A percentile compares a stretch with the other conserved stretches of the same genome.
Evolutionary conservation across 1,284 basidiomycete species (phyloP).

Genomic region (Heterobasidion annosum): DNA sequence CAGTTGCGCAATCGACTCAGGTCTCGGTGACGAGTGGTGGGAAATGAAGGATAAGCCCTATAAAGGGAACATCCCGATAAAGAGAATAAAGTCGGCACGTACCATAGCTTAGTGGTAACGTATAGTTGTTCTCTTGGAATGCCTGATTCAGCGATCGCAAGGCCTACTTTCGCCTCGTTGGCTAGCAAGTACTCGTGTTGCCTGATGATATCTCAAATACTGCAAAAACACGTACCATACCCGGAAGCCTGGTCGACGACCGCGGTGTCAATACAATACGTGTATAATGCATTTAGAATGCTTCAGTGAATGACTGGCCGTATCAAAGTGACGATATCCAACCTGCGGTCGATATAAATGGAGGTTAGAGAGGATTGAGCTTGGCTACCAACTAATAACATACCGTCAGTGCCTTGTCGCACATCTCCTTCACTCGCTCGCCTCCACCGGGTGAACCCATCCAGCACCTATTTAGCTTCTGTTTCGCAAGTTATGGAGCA

Average conservation of each 20-base stretch:
- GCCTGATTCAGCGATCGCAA: constrained; percentile 36
- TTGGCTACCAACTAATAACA: background rate
- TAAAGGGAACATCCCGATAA: too few relatives aligned
- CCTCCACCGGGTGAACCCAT: constrained; percentile 27
- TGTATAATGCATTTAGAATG: too few relatives aligned
- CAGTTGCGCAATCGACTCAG: too few relatives aligned
- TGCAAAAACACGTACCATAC: constrained; percentile 8
- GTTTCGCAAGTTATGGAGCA: too few relatives aligned
- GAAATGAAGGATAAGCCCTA: too few relatives aligned
- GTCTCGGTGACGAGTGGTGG: too few relatives aligned
- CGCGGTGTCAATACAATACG: too few relatives aligned
- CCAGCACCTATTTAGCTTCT: constrained; percentile 23
- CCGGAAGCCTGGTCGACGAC: constrained; percentile 6
- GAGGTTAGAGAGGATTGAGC: too few relatives aligned
- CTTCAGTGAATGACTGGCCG: constrained; percentile 15
- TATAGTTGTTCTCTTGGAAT: constrained; percentile 39
- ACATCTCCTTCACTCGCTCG: constrained; percentile 26
- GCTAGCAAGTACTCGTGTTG: constrained; percentile 11
- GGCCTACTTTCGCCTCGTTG: constrained; percentile 40
- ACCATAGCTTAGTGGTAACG: constrained; percentile 40
- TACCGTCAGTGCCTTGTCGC: constrained; percentile 25
- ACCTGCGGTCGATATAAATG: constrained; percentile 10
- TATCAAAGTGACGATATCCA: constrained; percentile 33
- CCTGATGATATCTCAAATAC: too few relatives aligned
- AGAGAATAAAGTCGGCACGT: constrained; percentile 3